Conservation (phyloP, 1,139 yeast species). For the Scheffersomyces segobiensis region DNA sequence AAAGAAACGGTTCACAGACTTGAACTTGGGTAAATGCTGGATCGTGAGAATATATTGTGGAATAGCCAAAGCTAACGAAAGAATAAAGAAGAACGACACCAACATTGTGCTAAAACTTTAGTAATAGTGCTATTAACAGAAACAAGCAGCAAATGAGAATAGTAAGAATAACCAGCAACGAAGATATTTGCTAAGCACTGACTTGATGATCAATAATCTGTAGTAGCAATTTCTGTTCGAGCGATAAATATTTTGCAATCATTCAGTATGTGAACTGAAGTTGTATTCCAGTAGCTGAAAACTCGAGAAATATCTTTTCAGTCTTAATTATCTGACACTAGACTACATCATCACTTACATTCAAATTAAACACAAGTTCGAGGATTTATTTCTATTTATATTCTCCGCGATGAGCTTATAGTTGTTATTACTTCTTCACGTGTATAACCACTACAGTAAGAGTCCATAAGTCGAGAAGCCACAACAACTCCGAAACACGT, state of each 20-base stretch:
- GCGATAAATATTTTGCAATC: not conserved
- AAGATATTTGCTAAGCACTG: not conserved
- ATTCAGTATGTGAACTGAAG: not conserved
- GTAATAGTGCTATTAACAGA: too few species aligned
- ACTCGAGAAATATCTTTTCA: not conserved
- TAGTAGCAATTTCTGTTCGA: not conserved
- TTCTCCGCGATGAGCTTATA: not conserved
- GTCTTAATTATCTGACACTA: not conserved
- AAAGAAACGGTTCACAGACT: slow-evolving; percentile 16
- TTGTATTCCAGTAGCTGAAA: not conserved
- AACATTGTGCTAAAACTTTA: not conserved
- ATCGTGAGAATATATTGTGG: not conserved
- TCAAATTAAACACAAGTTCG: not conserved
- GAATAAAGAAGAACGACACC: not conserved
- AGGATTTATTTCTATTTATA: not conserved
- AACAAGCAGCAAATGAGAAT: not conserved
- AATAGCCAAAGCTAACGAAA: not conserved
- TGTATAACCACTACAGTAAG: not conserved
- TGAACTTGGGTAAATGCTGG: slow-evolving; percentile 6
- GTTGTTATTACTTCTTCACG: slow-evolving; percentile 1
- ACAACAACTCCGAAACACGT: not conserved
- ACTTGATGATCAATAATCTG: not conserved
- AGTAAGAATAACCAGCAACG: not conserved
- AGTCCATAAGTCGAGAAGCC: not conserved
- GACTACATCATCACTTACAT: not conserved